Evolutionary conservation across 2,329 filamentous ascomycete species (phyloP), one percentile per base, ranked within the genome.

Genomic region (Verticillium dahliae): DNA sequence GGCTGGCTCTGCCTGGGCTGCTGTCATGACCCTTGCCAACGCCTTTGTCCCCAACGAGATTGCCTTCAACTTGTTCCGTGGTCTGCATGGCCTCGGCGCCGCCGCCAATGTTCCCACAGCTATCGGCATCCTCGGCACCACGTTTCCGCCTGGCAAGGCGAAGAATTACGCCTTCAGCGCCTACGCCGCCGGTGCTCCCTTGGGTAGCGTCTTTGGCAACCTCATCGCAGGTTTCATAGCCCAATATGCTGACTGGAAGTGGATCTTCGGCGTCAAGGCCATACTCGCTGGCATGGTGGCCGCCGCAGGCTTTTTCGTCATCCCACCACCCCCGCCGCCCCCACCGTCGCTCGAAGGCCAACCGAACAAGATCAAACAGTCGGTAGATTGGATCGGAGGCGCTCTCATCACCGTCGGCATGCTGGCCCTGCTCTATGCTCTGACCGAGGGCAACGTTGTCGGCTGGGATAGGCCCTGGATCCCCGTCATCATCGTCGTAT

Each of bases 41-140:
- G 86, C 88, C 0, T 89, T 90, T 67, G 71, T 89, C 14, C 81
- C 81, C 0, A 85, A 85, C 63, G 88, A 91, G 71, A 86, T 90
- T 62, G 83, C 81, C 6, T 90, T 91, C 69, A 81, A 90, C 69
- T 62, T 90, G 1, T 84, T 90, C 66, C 79, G 88, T 3, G 88
- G 82, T 0, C 74, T 91, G 7, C 87, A 90, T 65, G 88, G 88
- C 1, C 71, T 91, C 74, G 87, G 87, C 1, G 85, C 85, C 33
- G 88, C 88, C 1, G 86, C 87, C 15, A 90, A 89, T 68, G 85
- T 90, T 0, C 88, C 88, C 0, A 90, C 87, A 0, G 88, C 88
- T 0, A 85, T 91, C 68, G 88, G 88, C 0, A 90, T 90, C 45
- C 72, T 91, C 2, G 87, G 87, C 0, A 83, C 84, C 1, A 89